phyloP scores from a whole-genome alignment of 2,329 filamentous ascomycete genomes.

The Claviceps lovelessii region DNA sequence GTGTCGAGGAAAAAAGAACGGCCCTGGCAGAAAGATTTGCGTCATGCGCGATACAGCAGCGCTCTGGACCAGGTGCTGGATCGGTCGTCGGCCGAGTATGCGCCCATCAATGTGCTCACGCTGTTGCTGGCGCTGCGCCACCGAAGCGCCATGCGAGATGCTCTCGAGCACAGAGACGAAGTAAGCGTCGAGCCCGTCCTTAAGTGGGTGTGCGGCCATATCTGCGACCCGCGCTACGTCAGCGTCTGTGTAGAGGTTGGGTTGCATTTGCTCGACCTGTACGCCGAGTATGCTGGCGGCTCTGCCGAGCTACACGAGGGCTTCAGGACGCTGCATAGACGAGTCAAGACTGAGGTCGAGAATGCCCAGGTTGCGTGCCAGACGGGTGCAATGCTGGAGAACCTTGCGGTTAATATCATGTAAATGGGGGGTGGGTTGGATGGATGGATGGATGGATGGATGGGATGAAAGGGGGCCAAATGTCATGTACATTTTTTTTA shows the following conservation, averaged over 20 bases:
- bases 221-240: constrained; percentile 71
- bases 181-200: constrained; percentile 67
- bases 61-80: constrained; percentile 70
- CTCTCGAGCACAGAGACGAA: constrained; percentile 70
- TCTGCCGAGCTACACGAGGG: constrained; percentile 58
- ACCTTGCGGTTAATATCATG: constrained; percentile 27
- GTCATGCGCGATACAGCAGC: constrained; percentile 59
- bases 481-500: neutral
- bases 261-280: constrained; percentile 72
- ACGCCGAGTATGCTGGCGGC: constrained; percentile 63
- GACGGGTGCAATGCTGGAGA: constrained; percentile 79
- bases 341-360: constrained; percentile 66
- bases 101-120: constrained; percentile 53
- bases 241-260: constrained; percentile 70
- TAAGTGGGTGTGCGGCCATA: constrained; percentile 66
- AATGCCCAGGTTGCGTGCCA: constrained; percentile 69
- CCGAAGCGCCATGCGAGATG: constrained; percentile 67
- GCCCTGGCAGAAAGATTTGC: constrained; percentile 67
- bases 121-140: constrained; percentile 75
- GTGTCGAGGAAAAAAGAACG: constrained; percentile 45
- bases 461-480: neutral
- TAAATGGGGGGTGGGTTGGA: neutral
- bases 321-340: constrained; percentile 52
- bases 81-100: constrained; percentile 34
- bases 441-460: neutral